phyloP scores from a whole-genome alignment of 352 stramenopile species.

The Globisporangium viniferum region DNA sequence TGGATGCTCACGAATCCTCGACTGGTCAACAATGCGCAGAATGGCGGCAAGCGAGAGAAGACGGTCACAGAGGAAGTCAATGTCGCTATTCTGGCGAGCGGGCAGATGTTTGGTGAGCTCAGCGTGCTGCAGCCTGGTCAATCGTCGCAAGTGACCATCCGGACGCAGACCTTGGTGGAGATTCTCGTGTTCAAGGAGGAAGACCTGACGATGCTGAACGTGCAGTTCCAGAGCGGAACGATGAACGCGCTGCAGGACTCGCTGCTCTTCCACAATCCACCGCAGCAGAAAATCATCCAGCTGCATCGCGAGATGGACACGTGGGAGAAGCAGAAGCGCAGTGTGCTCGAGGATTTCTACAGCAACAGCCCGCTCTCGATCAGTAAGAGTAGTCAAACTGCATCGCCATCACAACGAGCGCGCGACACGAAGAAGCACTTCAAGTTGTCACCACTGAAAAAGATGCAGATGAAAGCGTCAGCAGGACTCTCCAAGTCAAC shows the following conservation, averaged over 20 bases:
- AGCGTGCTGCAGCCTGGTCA: slow-evolving; percentile 68
- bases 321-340: slow-evolving; percentile 52
- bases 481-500: neutral
- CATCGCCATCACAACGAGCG: neutral
- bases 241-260: slow-evolving; percentile 80
- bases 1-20: slow-evolving; percentile 81
- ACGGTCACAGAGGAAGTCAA: slow-evolving; percentile 43
- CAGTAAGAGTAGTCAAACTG: neutral
- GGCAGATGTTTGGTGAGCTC: slow-evolving; percentile 70
- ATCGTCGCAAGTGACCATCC: slow-evolving; percentile 56
- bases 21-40: slow-evolving; percentile 46
- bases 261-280: slow-evolving; percentile 75
- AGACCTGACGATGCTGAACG: slow-evolving; percentile 46
- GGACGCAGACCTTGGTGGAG: slow-evolving; percentile 60
- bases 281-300: slow-evolving; percentile 71
- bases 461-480: neutral
- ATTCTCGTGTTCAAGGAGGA: slow-evolving; percentile 54
- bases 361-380: neutral
- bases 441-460: slow-evolving; percentile 12
- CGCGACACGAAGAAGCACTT: neutral
- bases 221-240: slow-evolving; percentile 69
- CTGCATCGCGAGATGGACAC: slow-evolving; percentile 41
- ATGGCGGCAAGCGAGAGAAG: slow-evolving; percentile 15
- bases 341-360: slow-evolving; percentile 51
- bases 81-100: slow-evolving; percentile 58